Conservation (phyloP, 2,329 filamentous ascomycete genomes). For the Botrytis pseudocinerea region DNA sequence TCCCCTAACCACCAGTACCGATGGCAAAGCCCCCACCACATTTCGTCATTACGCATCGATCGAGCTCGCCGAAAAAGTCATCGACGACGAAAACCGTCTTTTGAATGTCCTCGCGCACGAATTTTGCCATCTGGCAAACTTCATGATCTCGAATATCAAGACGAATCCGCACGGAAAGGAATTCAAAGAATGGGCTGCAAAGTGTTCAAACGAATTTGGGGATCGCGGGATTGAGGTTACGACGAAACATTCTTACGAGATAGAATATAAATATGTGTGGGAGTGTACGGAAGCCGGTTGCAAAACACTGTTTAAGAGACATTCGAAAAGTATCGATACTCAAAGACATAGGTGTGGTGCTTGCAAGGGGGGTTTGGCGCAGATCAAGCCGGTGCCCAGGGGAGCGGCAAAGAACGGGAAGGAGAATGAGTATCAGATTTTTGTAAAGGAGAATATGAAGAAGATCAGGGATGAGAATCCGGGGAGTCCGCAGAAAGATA, state of each 20-base stretch:
- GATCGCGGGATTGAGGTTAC: slow-evolving; percentile 72
- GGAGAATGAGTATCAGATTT: slow-evolving; percentile 55
- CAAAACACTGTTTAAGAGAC: slow-evolving; percentile 72
- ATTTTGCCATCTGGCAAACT: slow-evolving; percentile 91
- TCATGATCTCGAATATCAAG: slow-evolving; percentile 76
- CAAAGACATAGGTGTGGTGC: slow-evolving; percentile 69
- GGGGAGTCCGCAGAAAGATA: slow-evolving; percentile 60
- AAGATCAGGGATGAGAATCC: slow-evolving; percentile 55
- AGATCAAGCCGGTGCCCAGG: slow-evolving; percentile 77
- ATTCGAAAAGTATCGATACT: slow-evolving; percentile 82
- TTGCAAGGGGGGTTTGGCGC: slow-evolving; percentile 71
- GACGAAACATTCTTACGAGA: slow-evolving; percentile 85
- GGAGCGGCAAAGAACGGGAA: slow-evolving; percentile 34
- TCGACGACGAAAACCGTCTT: slow-evolving; percentile 73
- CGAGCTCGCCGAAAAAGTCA: slow-evolving; percentile 85
- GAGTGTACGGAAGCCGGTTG: slow-evolving; percentile 64
- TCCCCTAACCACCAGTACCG: slow-evolving; percentile 30
- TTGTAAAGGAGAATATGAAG: slow-evolving; percentile 68
- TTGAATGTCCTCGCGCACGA: slow-evolving; percentile 95
- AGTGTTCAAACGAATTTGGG: slow-evolving; percentile 57
- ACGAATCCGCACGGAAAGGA: slow-evolving; percentile 79
- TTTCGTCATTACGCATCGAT: slow-evolving; percentile 70
- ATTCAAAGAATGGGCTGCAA: slow-evolving; percentile 74
- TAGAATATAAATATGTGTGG: slow-evolving; percentile 93
- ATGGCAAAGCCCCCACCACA: slow-evolving; percentile 25